Evolutionary conservation across 805 yeast genomes (phyloP), one percentile per base, ranked within the genome.

Genomic region (Starmerella ratchasimensis): DNA sequence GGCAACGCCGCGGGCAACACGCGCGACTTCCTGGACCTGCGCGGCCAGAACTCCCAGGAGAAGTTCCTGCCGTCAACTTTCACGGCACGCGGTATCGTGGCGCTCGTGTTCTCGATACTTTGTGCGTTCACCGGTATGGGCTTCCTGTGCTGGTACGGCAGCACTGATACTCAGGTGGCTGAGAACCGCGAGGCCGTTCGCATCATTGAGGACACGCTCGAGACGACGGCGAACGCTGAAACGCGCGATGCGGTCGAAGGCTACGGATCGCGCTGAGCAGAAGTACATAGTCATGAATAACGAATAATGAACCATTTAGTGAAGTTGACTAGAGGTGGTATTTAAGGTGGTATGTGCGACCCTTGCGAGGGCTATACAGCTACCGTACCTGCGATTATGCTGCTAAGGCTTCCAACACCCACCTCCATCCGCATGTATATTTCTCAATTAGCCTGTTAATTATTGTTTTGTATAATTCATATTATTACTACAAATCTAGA

Each of bases 1-100:
- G 95, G 95, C 58, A 90, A 90, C 56, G 97, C 97, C 44, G 98
- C 96, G 39, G 94, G 71, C 44, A 80, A 82, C 64, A 48, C 70
- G 30, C 64, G 79, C 56, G 73, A 63, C 63, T 53, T 54, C 50
- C 55, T 73, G 41, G 76, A 88, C 58, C 67, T 90, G 49, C 59
- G 67, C 9, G 93, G 93, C 44, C 74, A 82, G 63, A 76, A 78
- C 56, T 65, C 68, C 28, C 96, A 86, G 63, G 64, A 47, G 24
- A 63, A 65, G 46, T 50, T 61, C 29, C 69, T 90, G 52, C 97
- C 97, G 32, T 56, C 67, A 31, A 96, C 96, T 15, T 90, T 90
- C 72, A 88, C 97, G 35, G 81, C 93, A 41, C 76, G 79, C 56
- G 98, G 98, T 66, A 76, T 79, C 57, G 93, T 88, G 37, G 97